Evolutionary conservation across 306 rosid genomes (phyloP), one percentile per base, ranked within the genome.

Genomic region (Mimosa bimucronata): DNA sequence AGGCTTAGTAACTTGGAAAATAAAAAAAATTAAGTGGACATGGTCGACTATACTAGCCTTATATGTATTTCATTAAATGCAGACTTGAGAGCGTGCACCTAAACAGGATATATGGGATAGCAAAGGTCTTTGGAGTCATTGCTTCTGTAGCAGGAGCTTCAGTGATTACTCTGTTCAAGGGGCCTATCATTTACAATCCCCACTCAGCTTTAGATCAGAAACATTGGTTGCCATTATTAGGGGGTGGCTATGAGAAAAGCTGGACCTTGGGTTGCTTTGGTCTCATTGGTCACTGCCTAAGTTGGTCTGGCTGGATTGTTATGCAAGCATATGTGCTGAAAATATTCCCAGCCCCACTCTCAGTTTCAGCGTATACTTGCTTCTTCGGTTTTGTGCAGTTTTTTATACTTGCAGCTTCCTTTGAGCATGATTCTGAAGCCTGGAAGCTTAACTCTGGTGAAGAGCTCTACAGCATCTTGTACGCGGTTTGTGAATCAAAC

Each of bases 91-190:
- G 80, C 10, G 87, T 91, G 57, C 80, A 76, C 58, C 66, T 89
- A 66, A 86, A 87, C 57, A 91, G 87, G 48, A 72, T 81, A 74
- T 81, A 85, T 76, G 97, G 97, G n/a, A 12, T 78, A 15, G 97
- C 94, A 41, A 93, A 93, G 85, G 90, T 93, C 77, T 40, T 89
- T 74, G 97, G 97, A 67, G 93, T 92, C 57, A 55, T 88, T 66
- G 89, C 92, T 81, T 86, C 92, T 26, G 93, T 91, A 40, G 90
- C 87, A 26, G 97, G 97, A 81, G 97, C 94, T 68, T 75, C 87
- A 79, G 62, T 89, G 58, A 84, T 91, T 45, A 91, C 97, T 23
- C 86, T 93, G 15, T 91, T 87, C 85, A 91, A 86, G 79, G 97
- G 97, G 52, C 97, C 97, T 45, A 74, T 81, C 12, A 91, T 93